These are phyloP conservation scores for Fistulinella prunicolor DNA, from an alignment of 768 basidiomycete genomes.

Conservation along the genomic window DNA sequence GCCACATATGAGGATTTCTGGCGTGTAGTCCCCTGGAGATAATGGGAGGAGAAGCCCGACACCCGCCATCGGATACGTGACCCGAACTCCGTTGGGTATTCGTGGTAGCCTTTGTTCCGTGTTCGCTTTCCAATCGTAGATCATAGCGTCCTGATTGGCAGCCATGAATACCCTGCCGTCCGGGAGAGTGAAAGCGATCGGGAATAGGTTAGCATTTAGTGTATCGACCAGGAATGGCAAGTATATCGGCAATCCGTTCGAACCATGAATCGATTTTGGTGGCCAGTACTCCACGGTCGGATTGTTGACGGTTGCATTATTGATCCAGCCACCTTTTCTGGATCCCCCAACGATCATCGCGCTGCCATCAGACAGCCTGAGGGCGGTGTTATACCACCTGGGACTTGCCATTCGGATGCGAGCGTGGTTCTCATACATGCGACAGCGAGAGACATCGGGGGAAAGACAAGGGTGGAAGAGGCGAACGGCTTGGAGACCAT, in stretches of 20 bases:
- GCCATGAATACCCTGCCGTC: conserved; percentile 71
- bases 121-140: conserved; percentile 72
- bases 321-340: conserved; percentile 82
- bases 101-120: conserved; percentile 58
- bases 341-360: conserved; percentile 83
- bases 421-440: conserved; percentile 62
- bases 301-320: conserved; percentile 76
- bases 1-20: conserved; percentile 75
- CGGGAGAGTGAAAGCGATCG: conserved; percentile 69
- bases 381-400: conserved; percentile 76
- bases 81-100: conserved; percentile 74
- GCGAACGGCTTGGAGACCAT: conserved; percentile 73
- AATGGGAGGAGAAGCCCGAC: conserved; percentile 73
- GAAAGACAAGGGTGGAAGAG: conserved; percentile 66
- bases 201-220: conserved; percentile 80
- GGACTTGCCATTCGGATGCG: conserved; percentile 70
- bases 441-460: conserved; percentile 46
- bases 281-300: conserved; percentile 83
- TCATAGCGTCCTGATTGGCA: conserved; percentile 75
- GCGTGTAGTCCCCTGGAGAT: conserved; percentile 57
- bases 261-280: conserved; percentile 67
- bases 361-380: conserved; percentile 73
- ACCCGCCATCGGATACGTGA: conserved; percentile 83
- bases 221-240: conserved; percentile 65
- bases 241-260: conserved; percentile 63